A percentile compares a stretch with the other conserved stretches of the same genome.
Conservation (phyloP, 768 basidiomycete species). For the Phylloporus sp. region DNA sequence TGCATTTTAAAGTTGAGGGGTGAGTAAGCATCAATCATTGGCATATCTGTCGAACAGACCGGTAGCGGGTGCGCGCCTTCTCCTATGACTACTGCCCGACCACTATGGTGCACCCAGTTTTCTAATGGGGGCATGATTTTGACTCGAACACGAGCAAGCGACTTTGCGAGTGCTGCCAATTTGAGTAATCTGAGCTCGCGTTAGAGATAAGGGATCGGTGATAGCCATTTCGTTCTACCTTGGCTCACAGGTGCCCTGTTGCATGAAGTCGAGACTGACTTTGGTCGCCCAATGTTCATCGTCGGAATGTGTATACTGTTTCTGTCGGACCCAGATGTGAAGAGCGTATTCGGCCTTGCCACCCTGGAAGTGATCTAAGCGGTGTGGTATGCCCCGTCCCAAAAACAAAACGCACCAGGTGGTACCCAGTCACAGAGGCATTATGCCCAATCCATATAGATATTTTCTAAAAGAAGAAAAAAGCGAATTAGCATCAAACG, state of each 20-base stretch:
- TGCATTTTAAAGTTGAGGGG: background rate
- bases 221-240: constrained; percentile 27
- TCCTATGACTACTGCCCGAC: constrained; percentile 49
- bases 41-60: constrained; percentile 31
- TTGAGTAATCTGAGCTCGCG: constrained; percentile 30
- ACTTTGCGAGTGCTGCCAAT: constrained; percentile 33
- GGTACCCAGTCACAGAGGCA: constrained; percentile 19
- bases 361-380: constrained; percentile 30
- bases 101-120: constrained; percentile 45
- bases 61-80: constrained; percentile 57
- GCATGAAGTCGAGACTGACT: constrained; percentile 32
- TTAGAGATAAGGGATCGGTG: background rate
- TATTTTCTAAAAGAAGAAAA: constrained; percentile 10
- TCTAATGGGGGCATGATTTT: constrained; percentile 39
- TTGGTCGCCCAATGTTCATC: constrained; percentile 33
- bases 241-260: constrained; percentile 29
- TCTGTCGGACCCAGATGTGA: constrained; percentile 22
- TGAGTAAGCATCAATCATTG: background rate
- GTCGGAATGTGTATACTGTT: constrained; percentile 25
- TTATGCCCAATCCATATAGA: constrained; percentile 21
- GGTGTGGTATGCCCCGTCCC: no score
- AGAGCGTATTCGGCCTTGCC: constrained; percentile 33
- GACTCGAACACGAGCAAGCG: constrained; percentile 35
- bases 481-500: background rate
- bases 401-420: constrained; percentile 18